These are phyloP conservation scores for Lenwebbia sp. DNA, from an alignment of 345 rosid species.

Conservation along the genomic window DNA sequence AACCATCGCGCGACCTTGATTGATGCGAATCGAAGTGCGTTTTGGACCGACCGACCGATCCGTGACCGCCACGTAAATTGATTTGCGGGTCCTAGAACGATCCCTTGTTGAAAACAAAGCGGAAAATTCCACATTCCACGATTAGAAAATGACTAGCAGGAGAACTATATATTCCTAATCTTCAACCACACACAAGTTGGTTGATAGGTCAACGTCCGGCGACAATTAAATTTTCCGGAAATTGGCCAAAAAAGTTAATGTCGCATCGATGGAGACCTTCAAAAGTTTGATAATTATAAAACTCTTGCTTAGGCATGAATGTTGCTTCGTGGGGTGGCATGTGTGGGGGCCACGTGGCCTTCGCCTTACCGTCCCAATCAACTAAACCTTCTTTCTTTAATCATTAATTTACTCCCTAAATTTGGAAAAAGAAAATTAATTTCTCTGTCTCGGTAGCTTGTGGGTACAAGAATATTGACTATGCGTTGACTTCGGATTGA, in stretches of 20 bases:
- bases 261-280: not conserved
- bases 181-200: not conserved
- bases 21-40: not conserved
- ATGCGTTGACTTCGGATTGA: not conserved
- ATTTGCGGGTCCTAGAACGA: not conserved
- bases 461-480: not conserved
- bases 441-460: not conserved
- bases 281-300: not conserved
- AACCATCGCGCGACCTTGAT: not conserved
- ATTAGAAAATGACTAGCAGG: not conserved
- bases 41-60: not conserved
- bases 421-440: no score
- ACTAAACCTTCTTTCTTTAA: not conserved
- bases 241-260: not conserved
- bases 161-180: not conserved
- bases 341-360: not conserved
- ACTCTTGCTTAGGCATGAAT: not conserved
- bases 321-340: not conserved
- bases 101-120: not conserved
- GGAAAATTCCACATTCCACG: not conserved
- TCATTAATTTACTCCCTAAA: not conserved
- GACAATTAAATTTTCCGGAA: not conserved
- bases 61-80: fast-evolving
- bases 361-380: not conserved
- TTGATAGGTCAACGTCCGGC: not conserved